Base-by-base conservation (phyloP, 2,329 filamentous ascomycete genomes). In the Biscogniauxia mediterranea region DNA sequence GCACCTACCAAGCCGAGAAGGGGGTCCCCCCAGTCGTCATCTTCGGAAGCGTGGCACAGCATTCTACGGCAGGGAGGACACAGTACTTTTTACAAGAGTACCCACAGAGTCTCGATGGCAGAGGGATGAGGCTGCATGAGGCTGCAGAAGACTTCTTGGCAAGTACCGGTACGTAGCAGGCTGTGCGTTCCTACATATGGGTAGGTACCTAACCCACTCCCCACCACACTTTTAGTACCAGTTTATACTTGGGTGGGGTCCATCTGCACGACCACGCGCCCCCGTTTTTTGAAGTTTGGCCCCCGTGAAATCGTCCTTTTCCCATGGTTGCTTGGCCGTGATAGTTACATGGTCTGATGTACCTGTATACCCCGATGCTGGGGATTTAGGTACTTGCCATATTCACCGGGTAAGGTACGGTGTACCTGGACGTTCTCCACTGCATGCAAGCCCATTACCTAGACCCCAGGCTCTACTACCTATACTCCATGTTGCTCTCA, bases 191-290 rank as follows among this genome's bases (percentile, higher is more conserved):
- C 21, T 57, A 57, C 21, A 17, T 52, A 15, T 9, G 38, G 38
- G 38, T 46, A 46, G 38, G 38, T 61, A 67, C 67, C 68, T 70
- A 68, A 69, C 68, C 68, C 67, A 70, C 56, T 64, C 55, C 58
- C 61, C 64, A 63, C 61, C 61, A 57, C 59, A 61, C 17, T 28
- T 63, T 59, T 25, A 23, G 53, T 52, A 52, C 51, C 46, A 56
- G 32, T 42, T 28, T 56, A n/a, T 26, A 54, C 55, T 46, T 19
- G 60, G 58, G 60, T 65, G 64, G 67, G 64, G 63, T 58, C 52
- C 49, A 61, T 61, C 55, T 60, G 58, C 52, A 56, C 60, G 58
- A 61, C 50, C 60, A 42, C 28, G 55, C 57, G 58, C 61, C 61
- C 62, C 38, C 38, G 38, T 64, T 59, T 62, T 63, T 52, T 56